phyloP scores from a whole-genome alignment of 371 early-diverging fungal genomes.

The Rhizopus delemar region DNA sequence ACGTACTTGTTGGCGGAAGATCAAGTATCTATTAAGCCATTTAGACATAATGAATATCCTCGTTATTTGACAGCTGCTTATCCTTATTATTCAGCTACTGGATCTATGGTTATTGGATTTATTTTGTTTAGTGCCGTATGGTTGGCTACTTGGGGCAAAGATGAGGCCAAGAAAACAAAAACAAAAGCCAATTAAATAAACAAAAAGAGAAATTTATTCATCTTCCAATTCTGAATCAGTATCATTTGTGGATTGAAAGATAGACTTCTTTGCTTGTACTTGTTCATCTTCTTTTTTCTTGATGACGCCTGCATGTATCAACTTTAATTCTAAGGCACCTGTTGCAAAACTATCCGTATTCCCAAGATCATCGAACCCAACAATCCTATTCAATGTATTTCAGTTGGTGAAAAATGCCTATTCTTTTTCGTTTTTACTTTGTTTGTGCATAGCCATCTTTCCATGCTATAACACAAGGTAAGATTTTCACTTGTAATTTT shows the following conservation, averaged over 20 bases:
- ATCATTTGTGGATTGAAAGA: conserved; percentile 39
- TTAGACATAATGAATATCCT: conserved; percentile 93
- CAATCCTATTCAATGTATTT: conserved; percentile 54
- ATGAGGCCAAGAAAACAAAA: not conserved
- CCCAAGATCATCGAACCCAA: conserved; percentile 96
- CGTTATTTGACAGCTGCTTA: conserved; percentile 88
- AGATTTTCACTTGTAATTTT: conserved; percentile 80
- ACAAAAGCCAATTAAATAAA: no score
- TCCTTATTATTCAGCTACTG: conserved; percentile 91
- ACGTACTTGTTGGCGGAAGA: conserved; percentile 73
- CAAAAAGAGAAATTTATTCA: not conserved
- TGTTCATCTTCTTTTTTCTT: conserved; percentile 27
- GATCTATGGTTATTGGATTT: conserved; percentile 83
- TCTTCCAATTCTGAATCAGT: conserved; percentile 37
- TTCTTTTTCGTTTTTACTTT: conserved; percentile 23
- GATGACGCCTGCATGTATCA: conserved; percentile 59
- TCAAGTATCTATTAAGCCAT: conserved; percentile 85
- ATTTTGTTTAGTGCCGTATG: conserved; percentile 81
- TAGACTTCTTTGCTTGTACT: conserved; percentile 26
- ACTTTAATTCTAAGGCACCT: conserved; percentile 72
- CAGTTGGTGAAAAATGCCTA: not conserved
- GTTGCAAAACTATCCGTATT: conserved; percentile 87
- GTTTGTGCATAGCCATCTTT: conserved; percentile 52
- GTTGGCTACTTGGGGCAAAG: conserved; percentile 55
- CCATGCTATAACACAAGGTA: conserved; percentile 90